A percentile compares a stretch with the other conserved stretches of the same genome.
Evolutionary conservation across 495 filamentous ascomycete genomes (phyloP).

Genomic region (Evansstolkia leycettana): DNA sequence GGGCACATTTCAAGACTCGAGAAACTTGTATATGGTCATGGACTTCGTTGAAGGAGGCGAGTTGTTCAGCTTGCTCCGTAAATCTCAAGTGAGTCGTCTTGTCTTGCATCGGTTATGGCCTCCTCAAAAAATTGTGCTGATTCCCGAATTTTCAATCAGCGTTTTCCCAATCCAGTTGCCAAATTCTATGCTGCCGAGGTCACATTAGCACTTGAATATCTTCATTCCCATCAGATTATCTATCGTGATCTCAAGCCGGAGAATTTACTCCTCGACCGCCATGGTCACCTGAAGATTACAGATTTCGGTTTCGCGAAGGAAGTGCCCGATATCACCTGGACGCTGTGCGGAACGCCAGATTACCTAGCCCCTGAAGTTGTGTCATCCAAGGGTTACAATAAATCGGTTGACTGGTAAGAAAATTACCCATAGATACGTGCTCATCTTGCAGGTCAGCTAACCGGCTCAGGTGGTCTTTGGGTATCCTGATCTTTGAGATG

Average conservation of each 20-base stretch:
- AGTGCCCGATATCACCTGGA: slow-evolving; percentile 98
- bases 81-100: slow-evolving; percentile 70
- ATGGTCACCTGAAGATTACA: slow-evolving; percentile 96
- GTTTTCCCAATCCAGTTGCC: slow-evolving; percentile 96
- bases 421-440: not conserved
- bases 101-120: not conserved
- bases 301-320: slow-evolving; percentile 99
- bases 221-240: slow-evolving; percentile 91
- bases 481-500: slow-evolving; percentile 99
- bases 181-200: slow-evolving; percentile 99
- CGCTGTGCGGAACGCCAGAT: slow-evolving; percentile 95
- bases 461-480: slow-evolving; percentile 81
- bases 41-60: slow-evolving; percentile 99
- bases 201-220: slow-evolving; percentile 86
- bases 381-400: slow-evolving; percentile 95
- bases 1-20: slow-evolving; percentile 94
- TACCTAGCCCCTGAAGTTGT: slow-evolving; percentile 97
- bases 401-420: slow-evolving; percentile 93
- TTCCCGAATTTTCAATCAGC: slow-evolving; percentile 37
- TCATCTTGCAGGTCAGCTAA: not conserved
- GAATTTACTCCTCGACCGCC: slow-evolving; percentile 86
- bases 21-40: slow-evolving; percentile 99
- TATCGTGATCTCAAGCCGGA: slow-evolving; percentile 97
- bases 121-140: not conserved
- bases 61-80: slow-evolving; percentile 86